Evolutionary conservation across 2,329 filamentous ascomycete species (phyloP), one percentile per base, ranked within the genome.

Genomic region (Colletotrichum cereale): DNA sequence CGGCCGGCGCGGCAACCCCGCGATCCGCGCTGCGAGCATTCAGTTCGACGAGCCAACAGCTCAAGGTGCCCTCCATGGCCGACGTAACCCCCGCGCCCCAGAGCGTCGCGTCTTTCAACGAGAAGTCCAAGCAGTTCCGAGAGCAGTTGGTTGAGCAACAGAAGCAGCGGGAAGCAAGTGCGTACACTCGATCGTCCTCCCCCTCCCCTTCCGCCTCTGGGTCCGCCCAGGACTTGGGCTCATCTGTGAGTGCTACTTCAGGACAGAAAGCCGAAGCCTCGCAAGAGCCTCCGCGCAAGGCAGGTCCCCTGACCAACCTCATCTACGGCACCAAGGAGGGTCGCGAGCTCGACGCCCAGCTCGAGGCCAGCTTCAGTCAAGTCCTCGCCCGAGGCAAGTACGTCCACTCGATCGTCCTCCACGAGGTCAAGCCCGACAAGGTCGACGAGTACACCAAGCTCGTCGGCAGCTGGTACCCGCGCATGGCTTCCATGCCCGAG

Each of bases 291-390:
- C 84, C 88, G 67, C 93, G 91, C 80, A 93, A 92, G 81, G 87
- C 90, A 73, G 92, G 89, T 21, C 90, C 93, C 48, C 83, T 99
- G 70, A 92, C 93, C 44, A 96, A 92, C 76, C 89, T 99, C 76
- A 97, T 99, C 80, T 98, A 99, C 83, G 96, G 96, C 78, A 99
- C 96, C 18, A 95, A 96, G 79, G 96, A 98, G 83, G 96, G 95
- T 40, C 91, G 95, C 73, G 93, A 97, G 84, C 90, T 98, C 80
- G 96, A 99, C 79, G 93, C 93, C 74, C 96, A 98, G 84, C 96
- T 99, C 79, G 95, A 98, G 85, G 91, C 95, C 70, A 97, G 93
- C 80, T 99, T 98, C 85, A 97, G 93, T 62, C 95, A 98, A 82
- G 93, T 98, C 55, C 86, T 99, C 56, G 96, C 96, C 31, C 90